These are phyloP conservation scores for Colletotrichum limetticola DNA, from an alignment of 2,329 filamentous ascomycete species.

Conservation along the genomic window DNA sequence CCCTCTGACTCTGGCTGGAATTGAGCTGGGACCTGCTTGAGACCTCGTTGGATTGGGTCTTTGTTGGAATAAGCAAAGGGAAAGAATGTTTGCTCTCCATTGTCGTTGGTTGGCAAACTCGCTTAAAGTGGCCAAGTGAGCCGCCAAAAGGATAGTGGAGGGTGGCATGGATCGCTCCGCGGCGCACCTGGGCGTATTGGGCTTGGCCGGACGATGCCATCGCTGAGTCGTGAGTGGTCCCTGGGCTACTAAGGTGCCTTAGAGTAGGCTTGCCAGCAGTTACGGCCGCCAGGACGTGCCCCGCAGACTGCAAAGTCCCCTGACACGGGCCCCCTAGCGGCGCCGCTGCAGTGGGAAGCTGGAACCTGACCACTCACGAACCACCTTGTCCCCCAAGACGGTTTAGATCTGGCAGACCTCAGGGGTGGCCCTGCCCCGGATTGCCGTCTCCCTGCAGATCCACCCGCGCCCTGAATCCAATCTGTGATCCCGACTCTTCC, in stretches of 20 bases:
- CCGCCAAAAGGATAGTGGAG: constrained; percentile 15
- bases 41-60: not conserved
- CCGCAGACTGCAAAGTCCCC: not conserved
- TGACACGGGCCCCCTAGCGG: constrained; percentile 16
- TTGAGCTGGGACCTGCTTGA: not conserved
- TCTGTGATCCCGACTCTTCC: not conserved
- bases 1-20: not conserved
- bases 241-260: too few species aligned
- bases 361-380: constrained; percentile 26
- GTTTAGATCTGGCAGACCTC: not conserved
- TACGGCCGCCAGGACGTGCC: constrained; percentile 8
- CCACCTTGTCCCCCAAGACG: not conserved
- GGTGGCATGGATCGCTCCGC: constrained; percentile 26
- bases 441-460: constrained; percentile 29
- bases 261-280: not conserved
- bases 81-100: constrained; percentile 19
- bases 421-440: constrained; percentile 20
- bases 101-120: constrained; percentile 26
- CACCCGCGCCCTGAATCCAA: constrained; percentile 6
- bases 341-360: constrained; percentile 20
- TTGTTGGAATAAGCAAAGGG: constrained; percentile 25
- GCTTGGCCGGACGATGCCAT: constrained; percentile 27
- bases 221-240: constrained; percentile 23
- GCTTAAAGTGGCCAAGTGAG: constrained; percentile 19
- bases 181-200: constrained; percentile 13